Base-by-base conservation (phyloP, 2,329 filamentous ascomycete species). In the Thermothelomyces thermophilus region DNA sequence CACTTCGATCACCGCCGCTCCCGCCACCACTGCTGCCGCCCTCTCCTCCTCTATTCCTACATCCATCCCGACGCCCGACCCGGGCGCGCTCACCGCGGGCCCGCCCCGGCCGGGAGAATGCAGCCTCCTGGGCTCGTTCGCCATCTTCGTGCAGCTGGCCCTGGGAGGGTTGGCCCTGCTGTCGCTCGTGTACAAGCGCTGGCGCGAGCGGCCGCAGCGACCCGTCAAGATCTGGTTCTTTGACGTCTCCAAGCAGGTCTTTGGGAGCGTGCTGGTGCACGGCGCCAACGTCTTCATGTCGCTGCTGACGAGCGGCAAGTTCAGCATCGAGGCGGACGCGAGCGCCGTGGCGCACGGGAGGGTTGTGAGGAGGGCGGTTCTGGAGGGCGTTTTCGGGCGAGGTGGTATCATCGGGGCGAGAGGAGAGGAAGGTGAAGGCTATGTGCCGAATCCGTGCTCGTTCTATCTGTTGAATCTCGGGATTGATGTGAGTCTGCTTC, bases 221-320 rank as follows among this genome's bases (percentile, higher is more conserved):
- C 91, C 91, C 1, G 64, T 97, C 63, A 95, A 94, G 76, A 90
- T 98, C 58, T 98, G 93, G 91, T 90, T 87, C 67, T 98, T 97
- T 67, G 93, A 98, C 65, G 93, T 84, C 20, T 95, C 89, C 28
- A 98, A 98, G 73, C 93, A 98, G 73, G 89, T 98, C 47, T 87
- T 97, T 62, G 93, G 93, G 19, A 94, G 90, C 26, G 84, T 90
- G 40, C 76, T 98, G 66, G 82, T 96, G 30, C 93, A 98, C 70
- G 76, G 91, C 39, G 87, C 90, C 59, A 98, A 98, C 65, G 77
- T 98, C 46, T 82, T 95, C 67, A 95, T 98, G 86, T 94, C 89
- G 41, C 89, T 97, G 87, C 77, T 98, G 59, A 94, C 89, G 1
- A 91, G 87, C 48, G 90, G 90, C 3, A 83, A 87, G 61, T 86